A percentile compares a stretch with the other conserved stretches of the same genome.
phyloP scores from a whole-genome alignment of 1,284 basidiomycete species.

The Rhodofomes roseus region DNA sequence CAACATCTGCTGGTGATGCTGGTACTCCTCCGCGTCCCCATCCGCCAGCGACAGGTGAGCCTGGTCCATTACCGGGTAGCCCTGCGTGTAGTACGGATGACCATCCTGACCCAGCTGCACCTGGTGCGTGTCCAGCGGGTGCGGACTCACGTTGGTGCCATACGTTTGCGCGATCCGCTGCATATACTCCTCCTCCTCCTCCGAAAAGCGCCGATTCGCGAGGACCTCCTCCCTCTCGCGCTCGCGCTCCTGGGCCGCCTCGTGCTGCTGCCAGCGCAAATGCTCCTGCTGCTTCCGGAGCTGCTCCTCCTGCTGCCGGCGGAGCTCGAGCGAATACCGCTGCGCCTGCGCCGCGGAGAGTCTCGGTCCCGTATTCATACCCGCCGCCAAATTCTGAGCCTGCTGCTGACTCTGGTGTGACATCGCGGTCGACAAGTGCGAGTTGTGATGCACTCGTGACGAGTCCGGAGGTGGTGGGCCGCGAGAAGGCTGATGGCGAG shows the following conservation, averaged over 20 bases:
- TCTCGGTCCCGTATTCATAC: neutral
- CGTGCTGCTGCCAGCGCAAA: conserved; percentile 36
- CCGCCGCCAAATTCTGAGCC: neutral
- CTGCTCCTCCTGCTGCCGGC: conserved; percentile 40
- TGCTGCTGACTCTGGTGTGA: neutral
- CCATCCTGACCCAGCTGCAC: conserved; percentile 9
- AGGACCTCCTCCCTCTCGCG: conserved; percentile 23
- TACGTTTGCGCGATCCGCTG: conserved; percentile 15
- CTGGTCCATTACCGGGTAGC: conserved; percentile 5
- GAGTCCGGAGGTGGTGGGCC: conserved; percentile 47
- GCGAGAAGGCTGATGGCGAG: conserved; percentile 32
- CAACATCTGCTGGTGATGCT: conserved; percentile 12
- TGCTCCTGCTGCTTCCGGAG: conserved; percentile 24
- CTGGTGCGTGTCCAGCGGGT: conserved; percentile 7
- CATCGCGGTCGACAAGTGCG: conserved; percentile 41
- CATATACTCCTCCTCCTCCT: conserved; percentile 21
- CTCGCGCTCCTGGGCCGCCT: conserved; percentile 33
- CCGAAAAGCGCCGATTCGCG: conserved; percentile 7
- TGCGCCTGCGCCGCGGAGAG: conserved; percentile 17
- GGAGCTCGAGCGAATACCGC: conserved; percentile 42
- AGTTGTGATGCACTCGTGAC: conserved; percentile 42
- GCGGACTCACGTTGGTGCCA: conserved; percentile 11
- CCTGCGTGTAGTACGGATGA: conserved; percentile 7
- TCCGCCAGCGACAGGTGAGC: conserved; percentile 2
- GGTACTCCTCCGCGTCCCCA: conserved; percentile 8